Evolutionary conservation across 768 basidiomycete species (phyloP).

Genomic region (Calvatia gigantea): DNA sequence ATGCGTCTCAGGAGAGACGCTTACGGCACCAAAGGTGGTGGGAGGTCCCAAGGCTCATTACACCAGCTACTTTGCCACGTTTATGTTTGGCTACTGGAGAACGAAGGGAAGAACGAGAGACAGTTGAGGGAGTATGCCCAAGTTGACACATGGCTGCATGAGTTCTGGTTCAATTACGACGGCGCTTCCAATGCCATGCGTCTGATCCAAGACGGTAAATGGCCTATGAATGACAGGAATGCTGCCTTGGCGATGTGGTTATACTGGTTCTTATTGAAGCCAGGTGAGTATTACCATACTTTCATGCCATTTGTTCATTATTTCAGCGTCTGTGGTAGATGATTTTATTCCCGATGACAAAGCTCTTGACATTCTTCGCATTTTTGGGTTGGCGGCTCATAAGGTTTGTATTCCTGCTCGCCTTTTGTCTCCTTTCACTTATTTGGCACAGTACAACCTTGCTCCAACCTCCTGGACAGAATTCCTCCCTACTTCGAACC

Average conservation of each 20-base stretch:
- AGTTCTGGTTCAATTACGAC: constrained; percentile 60
- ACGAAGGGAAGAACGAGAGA: constrained; percentile 66
- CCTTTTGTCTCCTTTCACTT: constrained; percentile 11
- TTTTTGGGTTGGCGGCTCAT: constrained; percentile 68
- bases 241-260: constrained; percentile 74
- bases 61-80: constrained; percentile 60
- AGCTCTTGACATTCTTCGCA: constrained; percentile 48
- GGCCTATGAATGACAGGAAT: constrained; percentile 53
- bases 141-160: constrained; percentile 60
- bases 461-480: constrained; percentile 56
- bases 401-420: constrained; percentile 26
- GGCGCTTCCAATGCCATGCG: constrained; percentile 52
- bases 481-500: constrained; percentile 29
- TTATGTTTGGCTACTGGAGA: constrained; percentile 80
- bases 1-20: constrained; percentile 46
- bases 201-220: constrained; percentile 39
- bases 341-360: constrained; percentile 39
- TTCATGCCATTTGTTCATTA: not conserved
- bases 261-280: constrained; percentile 67
- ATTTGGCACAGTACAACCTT: constrained; percentile 51
- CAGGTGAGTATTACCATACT: constrained; percentile 39
- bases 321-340: constrained; percentile 30
- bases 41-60: constrained; percentile 15
- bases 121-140: constrained; percentile 70
- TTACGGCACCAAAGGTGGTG: not conserved